Base-by-base conservation (phyloP, 371 early-diverging fungal species). In the Mucor racemosus region DNA sequence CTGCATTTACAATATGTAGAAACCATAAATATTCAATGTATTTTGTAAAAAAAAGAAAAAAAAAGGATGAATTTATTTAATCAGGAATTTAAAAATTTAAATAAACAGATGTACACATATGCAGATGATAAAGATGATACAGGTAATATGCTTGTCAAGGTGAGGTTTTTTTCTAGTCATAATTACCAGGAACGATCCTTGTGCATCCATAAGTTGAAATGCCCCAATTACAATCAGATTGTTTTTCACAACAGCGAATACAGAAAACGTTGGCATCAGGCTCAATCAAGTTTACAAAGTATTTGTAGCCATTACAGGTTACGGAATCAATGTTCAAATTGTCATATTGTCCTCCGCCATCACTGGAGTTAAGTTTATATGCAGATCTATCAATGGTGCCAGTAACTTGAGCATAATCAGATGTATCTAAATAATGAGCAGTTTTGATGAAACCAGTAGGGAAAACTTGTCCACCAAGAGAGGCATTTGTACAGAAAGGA, bases 341-440 rank as follows among this genome's bases (percentile, higher is more conserved):
- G 35, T 82, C 82, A 55, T 79, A 79, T 67, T 82, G 82, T 65
- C 82, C 80, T 34, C 82, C 82, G 17, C 72, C 76, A 54, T 81
- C 80, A 8, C n/a, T 53, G 5, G 17, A 0, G 0, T 17, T 36
- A n/a, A 79, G 58, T 3, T 40, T 35, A 38, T 79, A 84, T 8
- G 57, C 62, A 5, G 36, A 11, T 39, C 56, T 56, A 41, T 66
- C 56, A 26, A 80, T 79, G 1, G 42, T 71, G 5, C 84, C 82
- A 7, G 80, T 82, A 26, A 77, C 61, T 53, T 82, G 83, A n/a
- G 74, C 77, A 35, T 77, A 82, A 7, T 64, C 57, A 4, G 69
- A 58, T 0, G 60, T 31, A 15, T 59, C 60, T 0, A 41, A 31
- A 21, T 58, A 82, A 35, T 80, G 77, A 13, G 75, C 69, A 3